Conservation (phyloP, 106 monocot species). For the Xerophyta viscosa region DNA sequence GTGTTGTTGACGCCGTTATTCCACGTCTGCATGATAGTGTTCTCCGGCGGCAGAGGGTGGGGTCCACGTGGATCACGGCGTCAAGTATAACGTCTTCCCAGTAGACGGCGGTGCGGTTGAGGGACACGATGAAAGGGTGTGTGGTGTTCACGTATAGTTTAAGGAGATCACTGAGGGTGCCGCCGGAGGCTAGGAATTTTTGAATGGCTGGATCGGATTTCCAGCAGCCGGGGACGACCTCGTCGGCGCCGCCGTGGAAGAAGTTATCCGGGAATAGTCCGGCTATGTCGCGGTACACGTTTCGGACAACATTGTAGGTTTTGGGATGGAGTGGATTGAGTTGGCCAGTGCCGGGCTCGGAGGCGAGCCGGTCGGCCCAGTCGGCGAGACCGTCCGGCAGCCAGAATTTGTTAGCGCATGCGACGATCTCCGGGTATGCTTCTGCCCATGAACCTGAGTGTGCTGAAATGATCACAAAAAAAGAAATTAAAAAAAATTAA, state of each 20-base stretch:
- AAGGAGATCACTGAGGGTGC: constrained; percentile 52
- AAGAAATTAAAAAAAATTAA: no score
- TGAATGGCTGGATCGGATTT: constrained; percentile 32
- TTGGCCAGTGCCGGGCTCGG: constrained; percentile 80
- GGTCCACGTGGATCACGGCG: constrained; percentile 25
- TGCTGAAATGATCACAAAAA: constrained; percentile 28
- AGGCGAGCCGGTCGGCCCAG: constrained; percentile 39
- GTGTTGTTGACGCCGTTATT: constrained; percentile 82
- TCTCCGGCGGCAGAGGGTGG: constrained; percentile 38
- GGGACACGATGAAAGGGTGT: constrained; percentile 25
- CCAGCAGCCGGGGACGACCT: constrained; percentile 77
- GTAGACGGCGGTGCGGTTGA: constrained; percentile 76
- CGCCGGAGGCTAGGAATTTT: constrained; percentile 35
- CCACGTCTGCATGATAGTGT: constrained; percentile 87
- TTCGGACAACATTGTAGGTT: constrained; percentile 59
- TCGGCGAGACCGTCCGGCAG: constrained; percentile 29
- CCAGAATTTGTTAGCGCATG: constrained; percentile 82
- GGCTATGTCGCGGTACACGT: constrained; percentile 50
- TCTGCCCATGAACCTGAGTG: constrained; percentile 81
- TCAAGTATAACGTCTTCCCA: constrained; percentile 80
- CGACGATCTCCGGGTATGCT: constrained; percentile 79
- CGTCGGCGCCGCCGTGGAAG: constrained; percentile 79
- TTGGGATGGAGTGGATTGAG: constrained; percentile 76
- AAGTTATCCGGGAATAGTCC: constrained; percentile 63
- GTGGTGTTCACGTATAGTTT: constrained; percentile 57